Evolutionary conservation across 2,329 filamentous ascomycete genomes (phyloP).

Genomic region (Alternaria arbusti): DNA sequence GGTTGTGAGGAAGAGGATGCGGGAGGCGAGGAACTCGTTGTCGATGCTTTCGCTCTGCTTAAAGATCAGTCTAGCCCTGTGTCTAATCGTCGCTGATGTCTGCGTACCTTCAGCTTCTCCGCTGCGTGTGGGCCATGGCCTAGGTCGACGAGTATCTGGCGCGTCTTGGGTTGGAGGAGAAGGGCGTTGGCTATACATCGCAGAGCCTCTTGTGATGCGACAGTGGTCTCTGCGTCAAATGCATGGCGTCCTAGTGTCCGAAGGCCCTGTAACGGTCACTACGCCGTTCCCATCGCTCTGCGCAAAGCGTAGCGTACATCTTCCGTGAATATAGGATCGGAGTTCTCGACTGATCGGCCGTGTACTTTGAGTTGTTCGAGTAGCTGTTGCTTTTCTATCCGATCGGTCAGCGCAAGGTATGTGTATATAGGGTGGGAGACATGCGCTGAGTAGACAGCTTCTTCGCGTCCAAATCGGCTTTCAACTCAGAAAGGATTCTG

Average conservation of each 20-base stretch:
- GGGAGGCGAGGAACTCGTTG: slow-evolving; percentile 84
- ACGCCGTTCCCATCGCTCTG: slow-evolving; percentile 4
- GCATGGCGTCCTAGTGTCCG: slow-evolving; percentile 74
- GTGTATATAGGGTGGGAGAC: slow-evolving; percentile 19
- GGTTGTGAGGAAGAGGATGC: slow-evolving; percentile 80
- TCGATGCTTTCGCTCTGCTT: slow-evolving; percentile 71
- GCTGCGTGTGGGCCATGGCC: slow-evolving; percentile 72
- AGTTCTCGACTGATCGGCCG: slow-evolving; percentile 73
- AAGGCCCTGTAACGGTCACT: slow-evolving; percentile 66
- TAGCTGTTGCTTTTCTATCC: slow-evolving; percentile 65
- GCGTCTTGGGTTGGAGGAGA: slow-evolving; percentile 70
- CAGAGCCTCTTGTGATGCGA: slow-evolving; percentile 72
- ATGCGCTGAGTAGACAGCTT: slow-evolving; percentile 67
- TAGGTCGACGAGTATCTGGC: slow-evolving; percentile 75
- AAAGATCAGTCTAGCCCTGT: slow-evolving; percentile 4
- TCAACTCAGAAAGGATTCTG: slow-evolving; percentile 67
- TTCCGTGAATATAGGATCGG: slow-evolving; percentile 84
- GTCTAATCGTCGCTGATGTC: too few relatives aligned
- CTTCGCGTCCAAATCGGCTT: slow-evolving; percentile 66
- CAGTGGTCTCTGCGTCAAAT: slow-evolving; percentile 68
- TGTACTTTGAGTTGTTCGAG: slow-evolving; percentile 75
- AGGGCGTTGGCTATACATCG: slow-evolving; percentile 86
- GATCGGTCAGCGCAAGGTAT: slow-evolving; percentile 10
- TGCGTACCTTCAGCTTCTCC: slow-evolving; percentile 66
- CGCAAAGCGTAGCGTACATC: slow-evolving; percentile 59